Evolutionary conservation across 148 eudicot species (phyloP).

Genomic region (Limonium bicolor): DNA sequence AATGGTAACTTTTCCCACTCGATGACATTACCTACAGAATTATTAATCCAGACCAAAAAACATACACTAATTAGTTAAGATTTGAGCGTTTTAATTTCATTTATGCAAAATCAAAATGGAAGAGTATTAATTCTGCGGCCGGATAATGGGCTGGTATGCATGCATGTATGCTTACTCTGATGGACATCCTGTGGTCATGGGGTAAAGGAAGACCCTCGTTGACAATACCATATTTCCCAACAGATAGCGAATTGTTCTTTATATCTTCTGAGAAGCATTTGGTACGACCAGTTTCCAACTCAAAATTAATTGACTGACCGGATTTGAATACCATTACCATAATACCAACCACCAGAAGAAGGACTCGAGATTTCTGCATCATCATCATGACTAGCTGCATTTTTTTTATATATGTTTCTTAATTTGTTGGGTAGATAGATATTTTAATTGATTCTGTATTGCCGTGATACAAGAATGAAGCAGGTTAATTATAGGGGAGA

Average conservation of each 20-base stretch:
- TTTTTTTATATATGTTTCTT: too few relatives aligned
- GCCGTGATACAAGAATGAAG: too few relatives aligned
- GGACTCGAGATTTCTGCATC: constrained; percentile 3
- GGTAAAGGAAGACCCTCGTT: constrained; percentile 55
- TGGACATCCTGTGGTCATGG: constrained; percentile 58
- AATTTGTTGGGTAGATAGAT: too few relatives aligned
- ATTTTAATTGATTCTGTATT: too few relatives aligned
- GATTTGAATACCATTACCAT: constrained; percentile 26
- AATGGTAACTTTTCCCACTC: constrained; percentile 53
- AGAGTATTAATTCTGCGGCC: not conserved
- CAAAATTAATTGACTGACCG: constrained; percentile 51
- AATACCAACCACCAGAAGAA: constrained; percentile 11
- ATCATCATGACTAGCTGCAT: too few relatives aligned
- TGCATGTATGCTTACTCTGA: constrained; percentile 58
- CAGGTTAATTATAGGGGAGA: too few relatives aligned
- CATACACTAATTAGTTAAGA: constrained; percentile 1
- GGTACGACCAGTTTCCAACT: constrained; percentile 71
- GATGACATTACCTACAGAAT: constrained; percentile 50
- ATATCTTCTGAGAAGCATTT: constrained; percentile 92
- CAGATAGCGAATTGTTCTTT: constrained; percentile 66
- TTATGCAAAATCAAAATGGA: not conserved
- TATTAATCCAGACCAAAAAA: not conserved
- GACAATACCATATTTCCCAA: constrained; percentile 62
- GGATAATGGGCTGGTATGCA: too few relatives aligned
- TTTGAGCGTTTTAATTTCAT: not conserved